These are phyloP conservation scores for Gossypium lobatum DNA, from an alignment of 441 rosid genomes.

Conservation along the genomic window DNA sequence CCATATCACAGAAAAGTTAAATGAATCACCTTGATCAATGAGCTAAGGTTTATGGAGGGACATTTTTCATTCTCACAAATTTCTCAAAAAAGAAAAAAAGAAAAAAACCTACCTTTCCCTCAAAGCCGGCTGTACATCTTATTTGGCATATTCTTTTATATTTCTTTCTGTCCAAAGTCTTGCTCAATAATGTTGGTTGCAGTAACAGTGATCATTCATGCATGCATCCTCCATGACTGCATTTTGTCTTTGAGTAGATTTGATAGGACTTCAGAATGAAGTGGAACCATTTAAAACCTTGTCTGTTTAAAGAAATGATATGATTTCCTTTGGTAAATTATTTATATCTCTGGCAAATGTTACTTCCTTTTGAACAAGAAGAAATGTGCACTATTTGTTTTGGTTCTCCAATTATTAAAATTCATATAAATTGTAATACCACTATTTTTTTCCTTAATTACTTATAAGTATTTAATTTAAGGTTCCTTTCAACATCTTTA, in stretches of 20 bases:
- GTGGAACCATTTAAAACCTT: slow-evolving; percentile 15
- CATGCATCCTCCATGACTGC: slow-evolving; percentile 6
- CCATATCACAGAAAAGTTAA: background rate
- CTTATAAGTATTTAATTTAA: background rate
- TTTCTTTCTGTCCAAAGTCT: slow-evolving; percentile 18
- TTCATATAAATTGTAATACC: background rate
- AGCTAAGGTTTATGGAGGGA: background rate
- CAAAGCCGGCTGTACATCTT: slow-evolving; percentile 19
- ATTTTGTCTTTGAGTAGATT: background rate
- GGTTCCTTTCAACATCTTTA: slow-evolving; percentile 3
- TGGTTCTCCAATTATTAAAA: background rate
- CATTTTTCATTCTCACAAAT: background rate
- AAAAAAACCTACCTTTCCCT: slow-evolving; percentile 17
- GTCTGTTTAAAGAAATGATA: slow-evolving; percentile 6
- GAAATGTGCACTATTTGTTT: background rate
- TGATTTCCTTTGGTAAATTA: background rate
- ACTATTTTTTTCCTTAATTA: background rate
- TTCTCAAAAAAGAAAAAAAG: slow-evolving; percentile 2
- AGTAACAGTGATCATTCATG: slow-evolving; percentile 11
- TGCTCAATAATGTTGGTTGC: slow-evolving; percentile 25
- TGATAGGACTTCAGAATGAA: background rate
- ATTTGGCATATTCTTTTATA: slow-evolving; percentile 12
- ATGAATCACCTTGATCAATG: background rate
- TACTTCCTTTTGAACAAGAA: background rate
- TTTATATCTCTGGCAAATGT: background rate